A percentile compares a stretch with the other conserved stretches of the same genome.
Evolutionary conservation across 1,284 basidiomycete species (phyloP).

Genomic region (Cutaneotrichosporon sp.): DNA sequence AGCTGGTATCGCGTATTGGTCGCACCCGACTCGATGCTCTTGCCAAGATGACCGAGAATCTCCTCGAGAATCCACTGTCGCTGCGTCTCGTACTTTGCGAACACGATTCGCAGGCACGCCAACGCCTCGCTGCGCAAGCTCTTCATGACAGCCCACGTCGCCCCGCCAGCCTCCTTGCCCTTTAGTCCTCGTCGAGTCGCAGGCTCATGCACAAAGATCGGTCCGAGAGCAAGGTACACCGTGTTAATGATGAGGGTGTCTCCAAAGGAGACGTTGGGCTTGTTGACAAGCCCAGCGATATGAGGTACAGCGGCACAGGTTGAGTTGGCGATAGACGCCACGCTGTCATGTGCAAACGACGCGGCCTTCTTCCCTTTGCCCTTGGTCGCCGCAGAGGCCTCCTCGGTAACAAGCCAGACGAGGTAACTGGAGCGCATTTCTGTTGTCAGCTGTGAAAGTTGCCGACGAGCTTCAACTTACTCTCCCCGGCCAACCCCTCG

Average conservation of each 20-base stretch:
- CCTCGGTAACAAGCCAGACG: slow-evolving; percentile 54
- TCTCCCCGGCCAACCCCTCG: slow-evolving; percentile 58
- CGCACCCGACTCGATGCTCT: slow-evolving; percentile 80
- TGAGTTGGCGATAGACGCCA: slow-evolving; percentile 61
- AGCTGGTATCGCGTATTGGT: slow-evolving; percentile 77
- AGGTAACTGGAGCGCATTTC: slow-evolving; percentile 53
- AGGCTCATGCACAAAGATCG: slow-evolving; percentile 78
- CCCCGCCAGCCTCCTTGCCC: slow-evolving; percentile 54
- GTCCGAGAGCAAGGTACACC: slow-evolving; percentile 84
- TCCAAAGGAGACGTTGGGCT: slow-evolving; percentile 63
- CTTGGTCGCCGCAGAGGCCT: slow-evolving; percentile 40
- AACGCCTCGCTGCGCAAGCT: slow-evolving; percentile 74
- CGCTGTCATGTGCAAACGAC: slow-evolving; percentile 51
- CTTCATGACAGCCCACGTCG: slow-evolving; percentile 56
- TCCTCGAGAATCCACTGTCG: slow-evolving; percentile 95
- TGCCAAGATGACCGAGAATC: slow-evolving; percentile 80
- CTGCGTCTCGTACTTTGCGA: slow-evolving; percentile 82
- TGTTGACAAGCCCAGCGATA: slow-evolving; percentile 44
- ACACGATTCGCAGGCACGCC: slow-evolving; percentile 76
- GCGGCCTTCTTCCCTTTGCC: slow-evolving; percentile 11
- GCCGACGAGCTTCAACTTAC: slow-evolving; percentile 19
- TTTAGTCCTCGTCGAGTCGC: slow-evolving; percentile 46
- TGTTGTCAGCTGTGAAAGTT: slow-evolving; percentile 11
- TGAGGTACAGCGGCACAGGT: slow-evolving; percentile 49
- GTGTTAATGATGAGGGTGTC: slow-evolving; percentile 82